A percentile compares a stretch with the other conserved stretches of the same genome.
Conservation (phyloP, 2,329 filamentous ascomycete species). For the Ophiobolus disseminans region DNA sequence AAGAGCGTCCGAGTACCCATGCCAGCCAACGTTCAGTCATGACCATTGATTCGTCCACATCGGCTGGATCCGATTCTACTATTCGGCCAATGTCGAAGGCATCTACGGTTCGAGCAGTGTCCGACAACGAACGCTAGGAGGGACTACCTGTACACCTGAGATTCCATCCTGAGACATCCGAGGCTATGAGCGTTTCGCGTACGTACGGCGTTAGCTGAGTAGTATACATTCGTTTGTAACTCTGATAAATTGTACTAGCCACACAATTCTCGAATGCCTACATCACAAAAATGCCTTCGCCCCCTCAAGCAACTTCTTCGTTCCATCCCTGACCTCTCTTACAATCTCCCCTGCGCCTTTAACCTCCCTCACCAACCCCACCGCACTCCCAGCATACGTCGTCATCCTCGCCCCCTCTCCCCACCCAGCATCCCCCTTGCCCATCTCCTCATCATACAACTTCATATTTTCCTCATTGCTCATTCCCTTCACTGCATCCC, state of each 20-base stretch:
- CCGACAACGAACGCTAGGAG: constrained; percentile 30
- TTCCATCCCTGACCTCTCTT: constrained; percentile 53
- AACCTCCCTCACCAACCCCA: constrained; percentile 63
- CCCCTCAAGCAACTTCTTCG: constrained; percentile 38
- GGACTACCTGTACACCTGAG: too few species aligned
- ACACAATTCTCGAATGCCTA: too few species aligned
- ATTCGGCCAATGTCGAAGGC: constrained; percentile 19
- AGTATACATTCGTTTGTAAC: too few species aligned
- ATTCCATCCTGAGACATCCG: too few species aligned
- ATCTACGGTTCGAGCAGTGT: constrained; percentile 34
- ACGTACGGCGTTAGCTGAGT: too few species aligned
- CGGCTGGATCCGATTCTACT: constrained; percentile 23
- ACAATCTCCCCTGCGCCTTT: constrained; percentile 62
- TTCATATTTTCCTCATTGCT: constrained; percentile 53
- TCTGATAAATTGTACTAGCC: too few species aligned
- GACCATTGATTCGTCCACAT: constrained; percentile 28
- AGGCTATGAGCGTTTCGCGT: too few species aligned
- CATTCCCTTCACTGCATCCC: constrained; percentile 51
- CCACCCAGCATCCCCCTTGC: constrained; percentile 62
- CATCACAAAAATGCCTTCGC: not conserved
- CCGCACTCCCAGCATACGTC: constrained; percentile 68
- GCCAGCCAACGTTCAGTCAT: constrained; percentile 30
- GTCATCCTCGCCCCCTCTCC: constrained; percentile 60
- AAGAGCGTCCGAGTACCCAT: constrained; percentile 19
- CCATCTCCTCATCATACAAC: constrained; percentile 57